Conservation (phyloP, 495 filamentous ascomycete species). For the Xylaria acuta region DNA sequence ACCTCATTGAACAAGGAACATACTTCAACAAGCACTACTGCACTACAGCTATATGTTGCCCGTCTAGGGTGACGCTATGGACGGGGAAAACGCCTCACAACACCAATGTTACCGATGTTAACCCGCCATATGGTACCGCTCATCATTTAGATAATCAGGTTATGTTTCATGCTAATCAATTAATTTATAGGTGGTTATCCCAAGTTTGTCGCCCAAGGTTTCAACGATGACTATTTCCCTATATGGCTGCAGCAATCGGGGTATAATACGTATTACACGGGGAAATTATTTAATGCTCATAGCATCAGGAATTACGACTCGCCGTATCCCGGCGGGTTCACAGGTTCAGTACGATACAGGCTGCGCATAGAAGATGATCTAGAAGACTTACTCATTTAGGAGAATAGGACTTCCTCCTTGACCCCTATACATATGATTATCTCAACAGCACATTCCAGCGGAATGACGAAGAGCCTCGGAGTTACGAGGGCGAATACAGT, state of each 20-base stretch:
- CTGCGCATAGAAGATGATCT: neutral
- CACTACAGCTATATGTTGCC: slow-evolving; percentile 66
- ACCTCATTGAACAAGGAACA: slow-evolving; percentile 57
- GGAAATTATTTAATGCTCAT: slow-evolving; percentile 70
- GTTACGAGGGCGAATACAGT: slow-evolving; percentile 62
- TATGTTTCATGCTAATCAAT: slow-evolving; percentile 3
- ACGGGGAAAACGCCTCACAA: slow-evolving; percentile 71
- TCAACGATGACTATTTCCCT: slow-evolving; percentile 68
- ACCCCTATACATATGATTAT: slow-evolving; percentile 71
- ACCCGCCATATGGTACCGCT: slow-evolving; percentile 59
- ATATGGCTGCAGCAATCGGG: slow-evolving; percentile 70
- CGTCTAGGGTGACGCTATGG: slow-evolving; percentile 66
- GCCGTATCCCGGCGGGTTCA: slow-evolving; percentile 61
- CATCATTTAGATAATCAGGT: neutral
- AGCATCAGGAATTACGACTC: slow-evolving; percentile 60
- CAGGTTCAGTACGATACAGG: slow-evolving; percentile 43
- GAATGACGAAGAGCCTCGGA: slow-evolving; percentile 60
- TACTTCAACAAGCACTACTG: slow-evolving; percentile 62
- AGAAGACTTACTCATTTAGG: neutral
- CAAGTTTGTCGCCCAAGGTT: slow-evolving; percentile 67
- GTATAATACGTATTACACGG: slow-evolving; percentile 71
- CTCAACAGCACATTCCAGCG: slow-evolving; percentile 68
- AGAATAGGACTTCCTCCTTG: slow-evolving; percentile 65
- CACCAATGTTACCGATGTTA: slow-evolving; percentile 73
- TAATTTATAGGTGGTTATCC: slow-evolving; percentile 62